Conservation (phyloP, 805 yeast species). For the Ogataea methanolica region DNA sequence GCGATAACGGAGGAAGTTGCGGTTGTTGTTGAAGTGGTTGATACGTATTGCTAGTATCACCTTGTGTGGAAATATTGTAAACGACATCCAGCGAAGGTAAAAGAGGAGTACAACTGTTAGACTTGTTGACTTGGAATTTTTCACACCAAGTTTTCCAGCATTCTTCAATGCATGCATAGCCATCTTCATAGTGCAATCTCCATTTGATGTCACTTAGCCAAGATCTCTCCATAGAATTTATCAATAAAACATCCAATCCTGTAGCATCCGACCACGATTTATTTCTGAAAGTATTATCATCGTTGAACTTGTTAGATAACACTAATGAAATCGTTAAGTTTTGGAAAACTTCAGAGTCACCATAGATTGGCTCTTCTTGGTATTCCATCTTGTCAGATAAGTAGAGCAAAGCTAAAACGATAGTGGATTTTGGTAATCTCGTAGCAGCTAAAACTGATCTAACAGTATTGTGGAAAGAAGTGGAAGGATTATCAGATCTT, state of each 20-base stretch:
- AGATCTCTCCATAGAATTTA: slow-evolving; percentile 64
- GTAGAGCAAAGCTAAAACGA: slow-evolving; percentile 75
- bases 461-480: slow-evolving; percentile 53
- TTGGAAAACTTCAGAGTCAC: slow-evolving; percentile 42
- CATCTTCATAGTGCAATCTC: slow-evolving; percentile 29
- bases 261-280: slow-evolving; percentile 97
- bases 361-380: slow-evolving; percentile 24
- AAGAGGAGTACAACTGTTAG: slow-evolving; percentile 1
- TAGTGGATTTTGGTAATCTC: slow-evolving; percentile 77
- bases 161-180: slow-evolving; percentile 29
- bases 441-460: slow-evolving; percentile 78
- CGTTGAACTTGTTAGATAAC: slow-evolving; percentile 89
- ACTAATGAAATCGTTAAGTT: slow-evolving; percentile 65
- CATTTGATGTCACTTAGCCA: slow-evolving; percentile 34
- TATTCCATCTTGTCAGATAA: slow-evolving; percentile 52
- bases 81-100: slow-evolving; percentile 3
- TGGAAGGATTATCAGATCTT: slow-evolving; percentile 41
- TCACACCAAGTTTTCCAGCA: slow-evolving; percentile 35
- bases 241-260: slow-evolving; percentile 55
- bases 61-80: background rate
- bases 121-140: slow-evolving; percentile 18
- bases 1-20: slow-evolving; percentile 1
- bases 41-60: slow-evolving; percentile 6
- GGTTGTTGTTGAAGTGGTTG: slow-evolving; percentile 3
- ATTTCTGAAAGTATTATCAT: slow-evolving; percentile 94